Base-by-base conservation (phyloP, 2,329 filamentous ascomycete genomes). In the Stagonosporopsis vannaccii region DNA sequence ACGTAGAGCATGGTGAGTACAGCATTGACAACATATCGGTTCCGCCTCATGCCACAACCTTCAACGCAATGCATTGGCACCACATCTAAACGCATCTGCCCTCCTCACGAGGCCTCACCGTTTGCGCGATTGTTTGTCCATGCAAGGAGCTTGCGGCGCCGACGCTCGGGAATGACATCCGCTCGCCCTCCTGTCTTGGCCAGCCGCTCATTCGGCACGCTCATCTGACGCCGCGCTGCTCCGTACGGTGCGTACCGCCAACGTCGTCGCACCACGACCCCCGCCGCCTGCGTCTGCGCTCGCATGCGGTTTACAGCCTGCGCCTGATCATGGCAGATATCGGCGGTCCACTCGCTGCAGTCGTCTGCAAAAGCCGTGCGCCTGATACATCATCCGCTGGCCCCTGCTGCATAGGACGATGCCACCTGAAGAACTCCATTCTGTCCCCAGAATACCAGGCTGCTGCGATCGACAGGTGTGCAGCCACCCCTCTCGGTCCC, bases 401-500 rank as follows among this genome's bases (percentile, higher is more conserved):
- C 33, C 17, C 32, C 56, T 60, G 48, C 44, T 56, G 56, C 59
- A 47, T 11, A 35, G 26, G 15, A 41, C 28, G 23, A 42, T 58
- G 43, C 36, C 46, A 40, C 36, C 19, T 44, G 17, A 22, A 39
- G 4, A 13, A 32, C 30, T 32, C 30, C 30, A 32, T n/a, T 32
- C 30, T 32, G 15, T 32, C 52, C 23, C 20, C 46, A 46, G 51
- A 43, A 20, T 25, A 6, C 49, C 47, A 49, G 23, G 41, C 49
- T 60, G 59, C 50, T 39, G 28, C 63, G 69, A 70, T 71, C 64
- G 59, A 58, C 66, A 47, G 46, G 61, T 60, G 51, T 58, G 49
- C 67, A 69, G 69, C 67, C 66, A 70, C 66, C 60, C 52, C 52
- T 45, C 41, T 46, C 15, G 22, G 33, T 46, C 26, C 68, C 65